These are phyloP conservation scores for Aeminium ludgeri DNA, from an alignment of 495 filamentous ascomycete genomes.

Conservation along the genomic window DNA sequence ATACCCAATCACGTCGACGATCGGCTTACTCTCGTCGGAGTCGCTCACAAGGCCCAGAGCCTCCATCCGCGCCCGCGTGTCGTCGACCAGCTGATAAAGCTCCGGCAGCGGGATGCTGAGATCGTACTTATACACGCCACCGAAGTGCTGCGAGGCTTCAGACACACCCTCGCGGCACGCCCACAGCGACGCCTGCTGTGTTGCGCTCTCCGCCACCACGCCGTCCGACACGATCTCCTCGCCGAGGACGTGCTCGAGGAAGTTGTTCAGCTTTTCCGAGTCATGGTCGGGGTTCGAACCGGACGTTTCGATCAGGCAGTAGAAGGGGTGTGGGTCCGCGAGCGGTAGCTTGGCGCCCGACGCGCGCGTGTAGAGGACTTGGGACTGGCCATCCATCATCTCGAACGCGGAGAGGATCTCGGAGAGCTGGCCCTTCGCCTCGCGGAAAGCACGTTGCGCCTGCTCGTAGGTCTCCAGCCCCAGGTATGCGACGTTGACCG, in stretches of 20 bases:
- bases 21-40: conserved; percentile 51
- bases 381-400: conserved; percentile 76
- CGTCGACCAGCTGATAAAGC: conserved; percentile 77
- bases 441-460: conserved; percentile 61
- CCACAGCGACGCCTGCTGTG: conserved; percentile 74
- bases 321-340: conserved; percentile 74
- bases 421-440: conserved; percentile 74
- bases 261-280: conserved; percentile 50
- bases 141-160: conserved; percentile 73
- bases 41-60: conserved; percentile 62
- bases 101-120: conserved; percentile 81
- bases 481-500: conserved; percentile 81
- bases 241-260: conserved; percentile 81
- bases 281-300: conserved; percentile 91
- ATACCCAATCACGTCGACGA: conserved; percentile 82
- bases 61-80: conserved; percentile 51
- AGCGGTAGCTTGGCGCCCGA: conserved; percentile 62
- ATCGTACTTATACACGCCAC: conserved; percentile 96
- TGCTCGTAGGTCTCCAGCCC: conserved; percentile 74
- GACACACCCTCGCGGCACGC: conserved; percentile 85
- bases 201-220: conserved; percentile 79
- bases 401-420: conserved; percentile 97
- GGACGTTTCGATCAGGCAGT: conserved; percentile 89
- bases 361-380: conserved; percentile 54
- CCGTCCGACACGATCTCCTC: conserved; percentile 73